phyloP scores from a whole-genome alignment of 2,329 filamentous ascomycete genomes.

The Decorospora gaudefroyi region DNA sequence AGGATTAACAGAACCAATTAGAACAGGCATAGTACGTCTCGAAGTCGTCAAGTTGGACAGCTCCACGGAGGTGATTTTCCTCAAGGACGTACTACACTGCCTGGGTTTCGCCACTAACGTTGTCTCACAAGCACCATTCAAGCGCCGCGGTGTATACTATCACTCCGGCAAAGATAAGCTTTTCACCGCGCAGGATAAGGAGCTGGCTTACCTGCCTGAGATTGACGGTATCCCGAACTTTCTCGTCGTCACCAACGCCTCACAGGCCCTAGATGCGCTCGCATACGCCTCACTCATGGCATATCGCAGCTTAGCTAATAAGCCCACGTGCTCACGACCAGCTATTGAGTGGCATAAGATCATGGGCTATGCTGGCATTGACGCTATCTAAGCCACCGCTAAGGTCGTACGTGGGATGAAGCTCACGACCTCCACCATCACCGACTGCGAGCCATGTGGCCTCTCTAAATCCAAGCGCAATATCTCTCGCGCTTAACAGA shows the following conservation, averaged over 20 bases:
- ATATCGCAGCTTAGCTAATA: background rate
- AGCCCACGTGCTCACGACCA: background rate
- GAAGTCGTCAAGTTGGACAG: background rate
- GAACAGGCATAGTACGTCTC: background rate
- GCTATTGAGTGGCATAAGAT: background rate
- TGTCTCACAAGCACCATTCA: background rate
- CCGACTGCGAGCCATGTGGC: background rate
- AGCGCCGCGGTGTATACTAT: background rate
- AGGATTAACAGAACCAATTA: background rate
- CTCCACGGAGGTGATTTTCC: background rate
- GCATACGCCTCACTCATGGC: background rate
- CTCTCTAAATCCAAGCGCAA: too few relatives aligned
- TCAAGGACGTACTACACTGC: background rate
- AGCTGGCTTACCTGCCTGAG: too few relatives aligned
- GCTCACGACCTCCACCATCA: background rate
- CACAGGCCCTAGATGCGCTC: background rate
- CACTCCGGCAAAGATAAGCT: background rate
- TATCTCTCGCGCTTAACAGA: too few relatives aligned
- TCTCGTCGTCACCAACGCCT: background rate
- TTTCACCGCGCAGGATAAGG: background rate
- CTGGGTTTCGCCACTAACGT: background rate
- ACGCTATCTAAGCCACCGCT: background rate
- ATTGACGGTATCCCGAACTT: background rate
- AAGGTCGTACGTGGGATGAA: background rate
- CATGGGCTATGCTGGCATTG: background rate